Percentiles rank a stretch among this genome's conserved stretches.
Conservation (phyloP, 108 stramenopile species). For the Schizochytrium sp. region DNA sequence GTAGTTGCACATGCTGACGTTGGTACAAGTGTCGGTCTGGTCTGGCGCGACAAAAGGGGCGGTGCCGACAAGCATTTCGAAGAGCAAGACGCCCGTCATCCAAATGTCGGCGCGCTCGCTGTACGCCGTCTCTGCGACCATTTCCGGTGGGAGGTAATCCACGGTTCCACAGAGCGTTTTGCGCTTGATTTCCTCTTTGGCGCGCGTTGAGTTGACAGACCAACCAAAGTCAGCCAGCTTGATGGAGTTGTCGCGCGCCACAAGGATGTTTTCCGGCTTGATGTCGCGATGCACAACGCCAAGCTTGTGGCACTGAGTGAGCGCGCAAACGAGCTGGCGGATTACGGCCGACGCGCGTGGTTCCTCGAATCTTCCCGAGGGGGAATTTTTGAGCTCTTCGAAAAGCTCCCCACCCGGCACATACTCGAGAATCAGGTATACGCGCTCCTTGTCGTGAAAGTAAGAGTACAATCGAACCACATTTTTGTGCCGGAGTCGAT, state of each 20-base stretch:
- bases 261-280: constrained; percentile 39
- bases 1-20: background rate
- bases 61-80: constrained; percentile 84
- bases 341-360: constrained; percentile 70
- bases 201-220: constrained; percentile 90
- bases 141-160: constrained; percentile 56
- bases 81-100: constrained; percentile 67
- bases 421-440: constrained; percentile 96
- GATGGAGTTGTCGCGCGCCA: constrained; percentile 17
- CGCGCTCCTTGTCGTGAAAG: constrained; percentile 52
- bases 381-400: constrained; percentile 59
- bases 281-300: constrained; percentile 52
- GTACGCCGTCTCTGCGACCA: constrained; percentile 36
- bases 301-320: constrained; percentile 64
- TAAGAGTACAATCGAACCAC: constrained; percentile 36
- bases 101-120: constrained; percentile 51
- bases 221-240: constrained; percentile 62
- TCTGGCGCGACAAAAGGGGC: constrained; percentile 83
- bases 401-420: constrained; percentile 90
- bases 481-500: constrained; percentile 34
- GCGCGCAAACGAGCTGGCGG: constrained; percentile 70
- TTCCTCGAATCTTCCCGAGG: constrained; percentile 65
- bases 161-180: constrained; percentile 93
- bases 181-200: constrained; percentile 47
- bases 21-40: background rate